phyloP scores from a whole-genome alignment of 2,329 filamentous ascomycete species.

The Rhexocercosporidium sp. region DNA sequence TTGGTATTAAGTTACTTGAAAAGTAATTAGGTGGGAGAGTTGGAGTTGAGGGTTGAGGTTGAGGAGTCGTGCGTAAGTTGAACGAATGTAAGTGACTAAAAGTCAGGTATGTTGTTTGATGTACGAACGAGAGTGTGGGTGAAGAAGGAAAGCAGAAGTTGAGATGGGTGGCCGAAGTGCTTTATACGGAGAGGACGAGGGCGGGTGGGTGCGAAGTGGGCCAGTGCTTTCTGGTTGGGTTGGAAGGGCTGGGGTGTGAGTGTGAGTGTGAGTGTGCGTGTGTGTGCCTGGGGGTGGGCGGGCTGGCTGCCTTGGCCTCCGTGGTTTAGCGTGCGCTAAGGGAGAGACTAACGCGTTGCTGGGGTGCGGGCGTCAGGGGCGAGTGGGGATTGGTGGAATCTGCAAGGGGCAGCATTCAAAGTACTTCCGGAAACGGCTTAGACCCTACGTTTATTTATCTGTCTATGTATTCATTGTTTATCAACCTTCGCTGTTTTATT shows the following conservation, averaged over 20 bases:
- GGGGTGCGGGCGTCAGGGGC: conserved; percentile 1
- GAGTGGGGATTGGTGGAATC: conserved; percentile 3
- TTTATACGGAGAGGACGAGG: conserved; percentile 27
- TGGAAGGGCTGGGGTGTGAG: too few relatives aligned
- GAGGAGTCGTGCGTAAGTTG: conserved; percentile 27
- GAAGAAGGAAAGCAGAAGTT: conserved; percentile 23
- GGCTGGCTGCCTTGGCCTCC: conserved; percentile 7
- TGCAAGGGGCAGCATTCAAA: neutral
- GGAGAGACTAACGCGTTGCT: neutral
- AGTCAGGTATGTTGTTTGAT: conserved; percentile 31
- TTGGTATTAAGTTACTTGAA: conserved; percentile 37
- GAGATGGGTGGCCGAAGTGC: conserved; percentile 24
- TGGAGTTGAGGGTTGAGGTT: conserved; percentile 28
- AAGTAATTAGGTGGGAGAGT: conserved; percentile 30
- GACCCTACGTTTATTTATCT: neutral
- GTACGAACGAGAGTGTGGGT: conserved; percentile 33
- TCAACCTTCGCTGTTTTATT: neutral
- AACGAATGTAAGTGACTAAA: conserved; percentile 43
- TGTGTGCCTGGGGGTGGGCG: neutral
- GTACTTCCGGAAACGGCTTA: neutral
- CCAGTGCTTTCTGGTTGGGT: neutral
- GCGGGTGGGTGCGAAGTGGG: neutral
- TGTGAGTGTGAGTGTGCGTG: neutral
- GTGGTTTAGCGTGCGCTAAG: conserved; percentile 1
- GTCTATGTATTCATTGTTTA: too few relatives aligned